phyloP scores from a whole-genome alignment of 805 yeast genomes.

The Clavispora fructus region DNA sequence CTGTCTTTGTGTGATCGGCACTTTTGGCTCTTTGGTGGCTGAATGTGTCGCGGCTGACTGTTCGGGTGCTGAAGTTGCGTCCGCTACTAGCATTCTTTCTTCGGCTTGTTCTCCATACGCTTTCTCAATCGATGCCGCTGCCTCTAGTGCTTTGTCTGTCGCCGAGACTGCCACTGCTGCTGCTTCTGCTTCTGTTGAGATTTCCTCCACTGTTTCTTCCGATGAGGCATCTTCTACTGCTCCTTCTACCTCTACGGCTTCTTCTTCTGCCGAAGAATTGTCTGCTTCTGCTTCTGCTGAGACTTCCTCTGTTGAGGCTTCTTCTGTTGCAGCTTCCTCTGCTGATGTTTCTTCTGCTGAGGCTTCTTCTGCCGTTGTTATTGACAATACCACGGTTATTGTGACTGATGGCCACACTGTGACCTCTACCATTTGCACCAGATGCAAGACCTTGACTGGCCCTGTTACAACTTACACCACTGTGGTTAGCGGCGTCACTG shows the following conservation, averaged over 20 bases:
- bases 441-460: conserved; percentile 9
- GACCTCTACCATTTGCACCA: conserved; percentile 9
- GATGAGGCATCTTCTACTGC: background rate
- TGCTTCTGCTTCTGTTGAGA: background rate
- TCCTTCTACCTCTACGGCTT: background rate
- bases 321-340: background rate
- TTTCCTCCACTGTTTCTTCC: background rate
- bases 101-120: background rate
- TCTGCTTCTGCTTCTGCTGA: background rate
- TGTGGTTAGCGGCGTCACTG: conserved; percentile 4
- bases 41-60: conserved; percentile 9
- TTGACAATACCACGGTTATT: conserved; percentile 5
- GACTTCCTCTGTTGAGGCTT: background rate
- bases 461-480: conserved; percentile 9
- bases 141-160: background rate
- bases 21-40: conserved; percentile 7
- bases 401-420: conserved; percentile 6
- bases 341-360: background rate
- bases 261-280: too few relatives aligned
- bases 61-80: conserved; percentile 5
- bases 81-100: conserved; percentile 5
- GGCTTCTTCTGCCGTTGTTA: background rate
- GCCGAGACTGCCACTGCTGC: background rate
- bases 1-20: conserved; percentile 10
- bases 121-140: background rate